These are phyloP conservation scores for Trapa bicornis DNA, from an alignment of 345 rosid genomes.

Conservation along the genomic window DNA sequence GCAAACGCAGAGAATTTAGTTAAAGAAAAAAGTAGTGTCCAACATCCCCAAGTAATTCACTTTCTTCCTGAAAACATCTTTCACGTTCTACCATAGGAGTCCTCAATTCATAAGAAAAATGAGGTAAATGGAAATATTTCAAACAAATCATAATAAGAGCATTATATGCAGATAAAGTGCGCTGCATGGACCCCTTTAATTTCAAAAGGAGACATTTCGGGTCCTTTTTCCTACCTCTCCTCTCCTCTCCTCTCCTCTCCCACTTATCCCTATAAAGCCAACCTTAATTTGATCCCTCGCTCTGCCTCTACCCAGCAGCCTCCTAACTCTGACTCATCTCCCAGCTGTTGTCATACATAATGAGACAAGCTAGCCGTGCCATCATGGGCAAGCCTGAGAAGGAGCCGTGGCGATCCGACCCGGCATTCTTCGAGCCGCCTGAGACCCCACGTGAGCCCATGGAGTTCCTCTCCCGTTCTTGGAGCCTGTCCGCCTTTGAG, in stretches of 20 bases:
- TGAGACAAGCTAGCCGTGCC: neutral
- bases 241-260: neutral
- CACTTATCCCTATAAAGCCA: neutral
- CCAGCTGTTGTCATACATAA: neutral
- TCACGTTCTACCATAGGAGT: no score
- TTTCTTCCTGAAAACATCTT: no score
- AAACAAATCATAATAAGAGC: neutral
- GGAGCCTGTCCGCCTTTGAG: constrained; percentile 85
- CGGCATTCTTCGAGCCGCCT: constrained; percentile 54
- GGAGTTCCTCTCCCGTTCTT: constrained; percentile 94
- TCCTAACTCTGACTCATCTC: neutral
- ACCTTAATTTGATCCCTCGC: neutral
- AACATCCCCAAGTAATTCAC: no score
- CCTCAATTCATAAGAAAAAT: no score
- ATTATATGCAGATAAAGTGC: neutral
- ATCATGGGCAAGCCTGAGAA: constrained; percentile 55
- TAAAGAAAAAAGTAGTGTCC: no score
- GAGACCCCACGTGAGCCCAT: constrained; percentile 82
- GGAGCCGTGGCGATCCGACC: constrained; percentile 54
- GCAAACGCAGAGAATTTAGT: no score
- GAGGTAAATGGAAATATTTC: neutral
- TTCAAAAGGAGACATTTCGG: neutral
- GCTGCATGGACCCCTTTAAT: neutral
- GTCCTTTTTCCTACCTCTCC: neutral
- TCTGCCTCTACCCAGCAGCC: neutral